Evolutionary conservation across 139 green algal species (phyloP).

Genomic region (Trebouxia sp.): DNA sequence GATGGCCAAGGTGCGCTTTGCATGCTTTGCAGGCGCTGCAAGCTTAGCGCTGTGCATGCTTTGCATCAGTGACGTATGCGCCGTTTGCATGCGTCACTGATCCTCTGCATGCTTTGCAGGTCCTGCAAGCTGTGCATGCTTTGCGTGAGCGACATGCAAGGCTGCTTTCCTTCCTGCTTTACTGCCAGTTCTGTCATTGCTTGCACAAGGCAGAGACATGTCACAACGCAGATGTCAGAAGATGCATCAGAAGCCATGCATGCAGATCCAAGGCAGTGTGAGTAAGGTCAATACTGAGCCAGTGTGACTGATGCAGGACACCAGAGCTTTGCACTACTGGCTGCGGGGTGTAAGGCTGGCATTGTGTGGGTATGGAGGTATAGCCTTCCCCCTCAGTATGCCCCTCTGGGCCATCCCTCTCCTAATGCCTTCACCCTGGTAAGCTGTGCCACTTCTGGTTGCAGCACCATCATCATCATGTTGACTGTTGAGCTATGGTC

Average conservation of each 20-base stretch:
- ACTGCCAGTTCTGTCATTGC: no score
- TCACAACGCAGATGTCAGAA: neutral
- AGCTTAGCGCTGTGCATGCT: no score
- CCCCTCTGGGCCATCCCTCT: neutral
- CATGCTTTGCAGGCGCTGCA: no score
- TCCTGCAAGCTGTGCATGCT: no score
- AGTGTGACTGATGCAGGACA: neutral
- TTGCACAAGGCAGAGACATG: neutral
- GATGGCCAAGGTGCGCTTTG: no score
- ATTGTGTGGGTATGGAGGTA: conserved; percentile 52
- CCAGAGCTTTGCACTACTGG: conserved; percentile 21
- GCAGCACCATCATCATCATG: neutral
- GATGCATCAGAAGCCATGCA: neutral
- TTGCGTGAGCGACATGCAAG: no score
- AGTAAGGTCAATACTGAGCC: neutral
- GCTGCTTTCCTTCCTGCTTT: no score
- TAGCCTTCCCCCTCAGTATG: conserved; percentile 6
- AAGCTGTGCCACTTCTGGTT: neutral
- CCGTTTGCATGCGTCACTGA: no score
- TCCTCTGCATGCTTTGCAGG: no score
- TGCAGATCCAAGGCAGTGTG: neutral
- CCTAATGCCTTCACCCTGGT: conserved; percentile 38
- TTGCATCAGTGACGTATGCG: no score
- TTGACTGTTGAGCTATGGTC: neutral
- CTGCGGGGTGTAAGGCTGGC: conserved; percentile 41